A percentile compares a stretch with the other conserved stretches of the same genome.
Evolutionary conservation across 2,329 filamentous ascomycete species (phyloP).

Genomic region (Cladosporium sphaerospermum): DNA sequence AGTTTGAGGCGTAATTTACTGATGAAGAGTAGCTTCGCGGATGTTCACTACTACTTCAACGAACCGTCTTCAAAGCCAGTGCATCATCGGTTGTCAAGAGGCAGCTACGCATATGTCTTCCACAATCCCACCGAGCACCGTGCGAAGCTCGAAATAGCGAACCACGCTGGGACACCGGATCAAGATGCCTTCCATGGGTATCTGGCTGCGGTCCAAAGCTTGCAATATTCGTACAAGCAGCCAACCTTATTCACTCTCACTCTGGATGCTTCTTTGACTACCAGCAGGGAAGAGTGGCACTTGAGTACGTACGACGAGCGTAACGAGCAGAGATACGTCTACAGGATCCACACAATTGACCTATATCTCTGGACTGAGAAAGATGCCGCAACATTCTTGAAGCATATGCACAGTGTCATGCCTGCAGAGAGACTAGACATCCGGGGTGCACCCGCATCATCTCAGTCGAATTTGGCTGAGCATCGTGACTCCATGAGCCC

Average conservation of each 20-base stretch:
- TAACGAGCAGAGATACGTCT: conserved; percentile 73
- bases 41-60: conserved; percentile 73
- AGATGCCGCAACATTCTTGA: conserved; percentile 65
- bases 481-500: conserved; percentile 54
- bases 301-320: conserved; percentile 64
- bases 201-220: conserved; percentile 53
- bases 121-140: conserved; percentile 62
- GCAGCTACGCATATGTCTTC: conserved; percentile 74
- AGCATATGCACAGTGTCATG: conserved; percentile 59
- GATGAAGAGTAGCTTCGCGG: conserved; percentile 56
- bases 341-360: conserved; percentile 68
- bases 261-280: conserved; percentile 47
- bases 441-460: conserved; percentile 56
- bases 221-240: conserved; percentile 69
- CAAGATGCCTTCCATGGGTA: conserved; percentile 74
- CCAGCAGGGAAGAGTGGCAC: conserved; percentile 58
- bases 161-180: conserved; percentile 65
- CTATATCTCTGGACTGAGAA: conserved; percentile 73
- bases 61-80: conserved; percentile 59
- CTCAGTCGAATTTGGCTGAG: conserved; percentile 37
- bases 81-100: conserved; percentile 76
- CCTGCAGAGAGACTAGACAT: conserved; percentile 56
- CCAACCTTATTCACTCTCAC: conserved; percentile 63
- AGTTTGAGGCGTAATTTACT: background rate
- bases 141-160: conserved; percentile 70